These are phyloP conservation scores for Citrus sinensis DNA, from an alignment of 345 rosid genomes.

Conservation along the genomic window DVS_A1.0 CM039169.1:1721001-1721500, in stretches of 20 bases:
- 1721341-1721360: too few species aligned
- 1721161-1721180: slow-evolving; percentile 33
- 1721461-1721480: slow-evolving; percentile 54
- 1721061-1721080: background rate
- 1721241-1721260: slow-evolving; percentile 11
- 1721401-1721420: slow-evolving; percentile 22
- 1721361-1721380: background rate
- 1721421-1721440: slow-evolving; percentile 16
- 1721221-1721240: background rate
- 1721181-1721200: slow-evolving; percentile 46
- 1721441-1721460: slow-evolving; percentile 18
- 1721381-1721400: slow-evolving; percentile 11
- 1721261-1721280: background rate
- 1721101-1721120: background rate
- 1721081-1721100: background rate
- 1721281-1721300: slow-evolving; percentile 11
- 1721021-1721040: slow-evolving; percentile 61
- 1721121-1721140: too few species aligned
- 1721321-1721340: background rate
- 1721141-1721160: too few species aligned
- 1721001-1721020: slow-evolving; percentile 67
- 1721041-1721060: slow-evolving; percentile 40
- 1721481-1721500: slow-evolving; percentile 49
- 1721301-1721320: slow-evolving; percentile 3
- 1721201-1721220: slow-evolving; percentile 15